phyloP scores from a whole-genome alignment of 768 basidiomycete genomes.

The Kwoniella newhampshirensis region DNA sequence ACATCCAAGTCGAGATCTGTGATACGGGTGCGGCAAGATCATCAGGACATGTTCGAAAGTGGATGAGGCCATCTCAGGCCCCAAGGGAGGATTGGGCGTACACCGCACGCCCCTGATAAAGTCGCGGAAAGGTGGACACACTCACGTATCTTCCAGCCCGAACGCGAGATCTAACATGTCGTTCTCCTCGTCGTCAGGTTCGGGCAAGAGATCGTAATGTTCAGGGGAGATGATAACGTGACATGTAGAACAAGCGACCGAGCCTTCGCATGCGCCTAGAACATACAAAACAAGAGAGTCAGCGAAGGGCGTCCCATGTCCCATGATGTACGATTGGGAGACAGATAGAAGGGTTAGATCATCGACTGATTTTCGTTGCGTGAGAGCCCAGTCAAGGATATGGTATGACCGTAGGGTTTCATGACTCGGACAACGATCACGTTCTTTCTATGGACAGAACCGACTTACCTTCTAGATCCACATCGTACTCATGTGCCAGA shows the following conservation, averaged over 20 bases:
- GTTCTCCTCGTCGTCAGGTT: slow-evolving; percentile 97
- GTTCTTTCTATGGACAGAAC: no score
- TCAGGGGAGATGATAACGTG: slow-evolving; percentile 83
- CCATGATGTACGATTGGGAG: neutral
- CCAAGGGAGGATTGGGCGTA: no score
- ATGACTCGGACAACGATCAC: no score
- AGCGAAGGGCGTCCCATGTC: neutral
- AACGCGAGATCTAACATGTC: slow-evolving; percentile 90
- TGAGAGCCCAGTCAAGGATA: no score
- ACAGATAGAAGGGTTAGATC: no score
- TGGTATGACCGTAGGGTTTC: no score
- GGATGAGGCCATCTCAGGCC: no score
- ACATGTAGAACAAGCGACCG: slow-evolving; percentile 95
- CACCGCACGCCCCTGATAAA: no score
- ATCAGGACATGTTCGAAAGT: no score
- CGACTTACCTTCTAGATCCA: slow-evolving; percentile 84
- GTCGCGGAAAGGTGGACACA: slow-evolving; percentile 57
- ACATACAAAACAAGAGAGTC: neutral
- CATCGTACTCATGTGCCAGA: slow-evolving; percentile 90
- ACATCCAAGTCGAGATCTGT: slow-evolving; percentile 59
- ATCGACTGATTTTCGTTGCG: no score
- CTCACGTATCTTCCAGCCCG: slow-evolving; percentile 86
- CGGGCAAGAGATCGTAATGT: slow-evolving; percentile 80
- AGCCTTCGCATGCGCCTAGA: slow-evolving; percentile 92
- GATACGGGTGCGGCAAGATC: neutral